Percentiles rank a stretch among this genome's conserved stretches.
Conservation (phyloP, 2,329 filamentous ascomycete genomes). For the Sarocladium strictum region DNA sequence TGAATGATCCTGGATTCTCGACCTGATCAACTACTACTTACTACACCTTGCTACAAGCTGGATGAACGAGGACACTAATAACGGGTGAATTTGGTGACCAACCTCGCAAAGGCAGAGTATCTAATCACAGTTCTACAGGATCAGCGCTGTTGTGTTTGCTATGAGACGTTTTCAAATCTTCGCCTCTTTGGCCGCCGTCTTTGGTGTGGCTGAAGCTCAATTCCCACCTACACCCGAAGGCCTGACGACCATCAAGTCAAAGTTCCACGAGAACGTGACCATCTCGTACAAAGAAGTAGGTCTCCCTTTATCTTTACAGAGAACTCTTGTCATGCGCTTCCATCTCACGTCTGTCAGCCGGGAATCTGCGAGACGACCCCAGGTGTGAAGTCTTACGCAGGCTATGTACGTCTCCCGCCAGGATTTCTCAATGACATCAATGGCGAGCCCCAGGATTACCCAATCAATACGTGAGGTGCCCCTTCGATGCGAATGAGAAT, state of each 20-base stretch:
- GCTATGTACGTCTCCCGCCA: conserved; percentile 53
- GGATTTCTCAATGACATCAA: conserved; percentile 25
- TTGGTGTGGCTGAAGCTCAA: conserved; percentile 19
- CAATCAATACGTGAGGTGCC: conserved; percentile 38
- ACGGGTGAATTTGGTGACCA: too few species aligned
- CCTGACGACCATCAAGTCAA: conserved; percentile 46
- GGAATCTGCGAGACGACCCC: conserved; percentile 49
- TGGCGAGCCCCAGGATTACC: conserved; percentile 41
- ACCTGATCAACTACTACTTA: too few species aligned
- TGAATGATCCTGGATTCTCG: too few species aligned
- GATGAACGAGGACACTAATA: too few species aligned
- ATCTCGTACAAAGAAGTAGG: conserved; percentile 53
- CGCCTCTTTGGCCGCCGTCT: neutral
- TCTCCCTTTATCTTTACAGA: conserved; percentile 19
- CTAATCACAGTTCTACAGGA: too few species aligned
- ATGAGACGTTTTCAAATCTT: too few species aligned
- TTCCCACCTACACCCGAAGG: conserved; percentile 25
- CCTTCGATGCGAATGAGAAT: conserved; percentile 1
- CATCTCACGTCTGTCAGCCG: conserved; percentile 33
- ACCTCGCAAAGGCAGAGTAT: too few species aligned
- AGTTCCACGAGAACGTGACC: conserved; percentile 53
- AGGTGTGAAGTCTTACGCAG: conserved; percentile 59
- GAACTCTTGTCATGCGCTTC: neutral
- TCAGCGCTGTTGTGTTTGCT: conserved; percentile 11
- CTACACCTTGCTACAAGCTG: too few species aligned